phyloP scores from a whole-genome alignment of 306 rosid species.

The Cicer cuneatum region DNA sequence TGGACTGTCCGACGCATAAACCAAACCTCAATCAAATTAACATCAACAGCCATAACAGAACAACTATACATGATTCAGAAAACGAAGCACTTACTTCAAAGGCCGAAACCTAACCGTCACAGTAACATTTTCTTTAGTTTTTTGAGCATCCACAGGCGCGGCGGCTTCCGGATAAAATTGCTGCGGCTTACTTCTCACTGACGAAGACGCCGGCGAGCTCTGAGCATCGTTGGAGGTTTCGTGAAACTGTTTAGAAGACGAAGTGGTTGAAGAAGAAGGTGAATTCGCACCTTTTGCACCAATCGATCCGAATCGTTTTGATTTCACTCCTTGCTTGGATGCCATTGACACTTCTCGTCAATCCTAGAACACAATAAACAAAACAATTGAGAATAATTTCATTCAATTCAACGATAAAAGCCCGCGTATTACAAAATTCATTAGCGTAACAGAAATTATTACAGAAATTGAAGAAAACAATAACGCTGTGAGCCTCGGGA shows the following conservation, averaged over 20 bases:
- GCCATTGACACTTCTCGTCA: constrained; percentile 65
- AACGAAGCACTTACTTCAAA: constrained; percentile 60
- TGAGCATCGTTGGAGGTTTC: constrained; percentile 67
- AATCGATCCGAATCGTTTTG: constrained; percentile 57
- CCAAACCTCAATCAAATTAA: constrained; percentile 48
- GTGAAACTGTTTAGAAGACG: constrained; percentile 75
- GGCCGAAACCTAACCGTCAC: constrained; percentile 98
- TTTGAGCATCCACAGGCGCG: constrained; percentile 54
- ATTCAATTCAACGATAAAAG: constrained; percentile 31
- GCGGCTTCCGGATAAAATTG: constrained; percentile 61
- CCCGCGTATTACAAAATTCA: neutral
- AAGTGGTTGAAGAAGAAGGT: constrained; percentile 81
- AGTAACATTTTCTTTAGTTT: constrained; percentile 87
- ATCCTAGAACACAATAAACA: constrained; percentile 54
- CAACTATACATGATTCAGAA: neutral
- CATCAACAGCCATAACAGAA: neutral
- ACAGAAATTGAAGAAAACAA: constrained; percentile 2
- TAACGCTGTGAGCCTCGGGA: neutral
- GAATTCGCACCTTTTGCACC: constrained; percentile 69
- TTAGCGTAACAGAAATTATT: neutral
- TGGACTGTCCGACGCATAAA: constrained; percentile 50
- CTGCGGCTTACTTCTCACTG: constrained; percentile 84
- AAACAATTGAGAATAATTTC: neutral
- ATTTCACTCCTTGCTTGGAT: constrained; percentile 64
- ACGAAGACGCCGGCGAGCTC: constrained; percentile 95